Base-by-base conservation (phyloP, 768 basidiomycete species). In the Leccinum subtestaceum region DNA sequence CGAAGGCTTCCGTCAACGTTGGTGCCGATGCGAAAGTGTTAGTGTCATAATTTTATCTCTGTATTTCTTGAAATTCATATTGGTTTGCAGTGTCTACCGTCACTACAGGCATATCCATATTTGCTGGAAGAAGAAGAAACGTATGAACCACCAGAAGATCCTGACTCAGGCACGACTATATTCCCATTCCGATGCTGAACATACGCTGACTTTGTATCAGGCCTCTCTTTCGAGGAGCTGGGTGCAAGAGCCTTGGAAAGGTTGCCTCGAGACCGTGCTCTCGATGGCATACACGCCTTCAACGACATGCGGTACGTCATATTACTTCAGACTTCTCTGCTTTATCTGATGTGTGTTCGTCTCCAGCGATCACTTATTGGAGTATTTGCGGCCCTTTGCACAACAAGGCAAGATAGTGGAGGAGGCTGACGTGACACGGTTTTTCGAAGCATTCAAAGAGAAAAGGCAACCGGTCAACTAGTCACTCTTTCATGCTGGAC, bases 71-170 rank as follows among this genome's bases (percentile, higher is more conserved):
- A 60, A n/a, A 55, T 57, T 45, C n/a, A 34, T 4, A 19, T 46
- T 4, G n/a, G 21, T 17, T 50, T 50, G 13, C 63, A 91, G 88
- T 93, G 91, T 72, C 70, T 83, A 5, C 75, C 81, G 0, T 77
- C 76, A 7, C 74, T 93, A 45, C 74, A 81, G 65, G 71, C 73
- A 15, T 75, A 82, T 65, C 77, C 83, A 27, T 92, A 80, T 72
- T 76, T 93, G 23, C 72, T 91, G 11, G 80, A 88, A 61, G 89
- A 89, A 70, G 92, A 93, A 62, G 89, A 91, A 45, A 91, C 87
- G 0, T 93, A 91, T 60, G 88, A 91, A 68, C 90, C 89, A 1
- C 92, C 91, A 4, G 86, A 90, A 66, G 92, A 93, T 72, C 91
- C 92, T 10, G 92, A 94, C 68, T 91, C 86, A 60, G 85, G 91